Percentiles rank a stretch among this genome's conserved stretches.
Evolutionary conservation across 2,329 filamentous ascomycete genomes (phyloP).

Genomic region (Alternaria tenuissima): DNA sequence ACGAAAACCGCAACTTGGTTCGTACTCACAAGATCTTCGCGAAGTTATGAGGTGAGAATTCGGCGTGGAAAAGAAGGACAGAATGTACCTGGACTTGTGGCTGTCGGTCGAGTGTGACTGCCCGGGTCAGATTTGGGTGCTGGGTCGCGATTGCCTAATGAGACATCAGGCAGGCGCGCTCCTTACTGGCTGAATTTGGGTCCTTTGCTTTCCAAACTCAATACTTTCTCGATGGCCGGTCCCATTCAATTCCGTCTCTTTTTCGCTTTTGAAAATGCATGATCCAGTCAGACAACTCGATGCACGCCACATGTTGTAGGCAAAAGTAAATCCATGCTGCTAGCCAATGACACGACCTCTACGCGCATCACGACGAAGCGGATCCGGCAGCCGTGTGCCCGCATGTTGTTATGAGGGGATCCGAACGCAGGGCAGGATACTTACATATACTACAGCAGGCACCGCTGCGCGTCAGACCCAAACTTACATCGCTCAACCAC

Average conservation of each 20-base stretch:
- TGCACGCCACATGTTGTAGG: not conserved
- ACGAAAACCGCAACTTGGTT: not conserved
- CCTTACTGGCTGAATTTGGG: not conserved
- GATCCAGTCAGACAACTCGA: not conserved
- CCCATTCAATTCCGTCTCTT: not conserved
- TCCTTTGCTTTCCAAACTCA: not conserved
- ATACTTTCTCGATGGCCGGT: not conserved
- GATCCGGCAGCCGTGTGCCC: conserved; percentile 9
- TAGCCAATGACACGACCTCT: not conserved
- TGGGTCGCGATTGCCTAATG: not conserved
- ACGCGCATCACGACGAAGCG: conserved; percentile 1
- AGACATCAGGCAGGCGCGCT: not conserved
- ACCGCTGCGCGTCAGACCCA: not conserved
- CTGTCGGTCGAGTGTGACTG: not conserved
- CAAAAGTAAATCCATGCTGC: not conserved
- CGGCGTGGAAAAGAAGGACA: not conserved
- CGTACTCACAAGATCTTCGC: conserved; percentile 11
- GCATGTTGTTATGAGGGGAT: conserved; percentile 8
- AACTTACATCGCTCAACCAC: not conserved
- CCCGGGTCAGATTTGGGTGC: not conserved
- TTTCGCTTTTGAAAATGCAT: not conserved
- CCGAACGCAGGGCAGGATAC: conserved; percentile 9
- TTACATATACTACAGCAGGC: conserved; percentile 2
- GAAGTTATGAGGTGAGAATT: conserved; percentile 3
- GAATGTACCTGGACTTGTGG: not conserved